Evolutionary conservation across 441 rosid genomes (phyloP), one percentile per base, ranked within the genome.

Genomic region (Erodium moschatum): DNA sequence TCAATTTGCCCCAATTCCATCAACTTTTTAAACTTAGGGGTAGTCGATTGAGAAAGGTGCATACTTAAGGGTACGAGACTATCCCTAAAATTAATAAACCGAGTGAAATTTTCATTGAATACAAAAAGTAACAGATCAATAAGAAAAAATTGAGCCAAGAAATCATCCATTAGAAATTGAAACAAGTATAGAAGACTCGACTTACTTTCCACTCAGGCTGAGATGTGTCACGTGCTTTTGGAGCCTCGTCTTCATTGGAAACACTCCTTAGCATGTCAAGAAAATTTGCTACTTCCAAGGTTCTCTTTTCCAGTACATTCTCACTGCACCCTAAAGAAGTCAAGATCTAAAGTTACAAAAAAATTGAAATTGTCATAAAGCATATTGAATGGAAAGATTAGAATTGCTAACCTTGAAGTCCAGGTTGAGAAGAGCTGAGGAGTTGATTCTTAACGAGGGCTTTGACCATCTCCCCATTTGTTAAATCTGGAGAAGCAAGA

Each of bases 211-310:
- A 94, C 73, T 85, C 86, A 70, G 82, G 82, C 75, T 64, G 83
- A 40, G 91, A 75, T 18, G 69, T 18, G 42, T 83, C 88, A 24
- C 67, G 70, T 71, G 74, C 78, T 68, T 80, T 83, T 54, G 77
- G 71, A 15, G 69, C 71, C n/a, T 80, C 81, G 56, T 73, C 74
- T 44, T 81, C 86, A 67, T 75, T 81, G 56, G 96, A 87, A 71
- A 82, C 86, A 79, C 95, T 95, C 81, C 97, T 84, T 76, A 95
- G 80, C 91, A 87, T 90, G 69, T 86, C 89, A 73, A 95, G 91
- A 75, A 87, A 85, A 77, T 75, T 73, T 7, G 88, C 87, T 33
- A 95, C 81, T 58, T 84, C 87, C 46, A 66, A 12, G 42, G 89
- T 82, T 81, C 84, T 89, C 76, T 73, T 86, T 68, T 88, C 85